Base-by-base conservation (phyloP, 305 asterid species). In the Fraxinus latifolia region DNA sequence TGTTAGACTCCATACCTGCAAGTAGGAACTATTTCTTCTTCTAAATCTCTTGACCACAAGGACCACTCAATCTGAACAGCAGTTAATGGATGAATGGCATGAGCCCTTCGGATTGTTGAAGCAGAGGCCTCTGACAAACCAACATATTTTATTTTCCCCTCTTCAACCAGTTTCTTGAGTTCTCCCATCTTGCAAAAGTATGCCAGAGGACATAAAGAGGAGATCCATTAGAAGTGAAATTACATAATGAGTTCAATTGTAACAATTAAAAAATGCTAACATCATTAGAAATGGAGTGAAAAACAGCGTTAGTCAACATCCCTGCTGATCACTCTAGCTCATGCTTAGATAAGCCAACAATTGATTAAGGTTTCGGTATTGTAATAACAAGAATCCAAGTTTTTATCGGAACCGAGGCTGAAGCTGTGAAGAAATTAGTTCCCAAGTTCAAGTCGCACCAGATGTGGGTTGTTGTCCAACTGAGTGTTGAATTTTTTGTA, bases 81-180 rank as follows among this genome's bases (percentile, higher is more conserved):
- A 7, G 89, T 81, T 32, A 86, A 11, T 8, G 85, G 89, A 65
- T 83, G 85, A 79, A 84, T 74, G 2, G 87, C 85, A 29, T 86
- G 89, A 74, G 87, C 89, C 75, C 89, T 81, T 86, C 62, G 82
- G 71, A 86, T 86, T n/a, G 89, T 86, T 4, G 85, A 53, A 34
- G 85, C 67, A 0, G 84, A 84, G 0, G 89, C 89, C 76, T 87
- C 87, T n/a, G 87, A 86, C 1, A 86, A 53, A 2, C 85, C 89
- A 11, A 86, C 31, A 14, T 83, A 72, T 71, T 79, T 87, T 17
- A 87, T 36, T 42, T 87, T 87, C 27, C 89, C 89, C 79, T 84
- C 87, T 84, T 87, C 85, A 33, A 84, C 84, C 21, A 87, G 80
- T 33, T 87, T 84, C 32, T 80, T 80, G 11, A 87, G 81, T 68